These are phyloP conservation scores for Brassica nigra DNA, from an alignment of 345 rosid species.

Conservation along the genomic window DNA sequence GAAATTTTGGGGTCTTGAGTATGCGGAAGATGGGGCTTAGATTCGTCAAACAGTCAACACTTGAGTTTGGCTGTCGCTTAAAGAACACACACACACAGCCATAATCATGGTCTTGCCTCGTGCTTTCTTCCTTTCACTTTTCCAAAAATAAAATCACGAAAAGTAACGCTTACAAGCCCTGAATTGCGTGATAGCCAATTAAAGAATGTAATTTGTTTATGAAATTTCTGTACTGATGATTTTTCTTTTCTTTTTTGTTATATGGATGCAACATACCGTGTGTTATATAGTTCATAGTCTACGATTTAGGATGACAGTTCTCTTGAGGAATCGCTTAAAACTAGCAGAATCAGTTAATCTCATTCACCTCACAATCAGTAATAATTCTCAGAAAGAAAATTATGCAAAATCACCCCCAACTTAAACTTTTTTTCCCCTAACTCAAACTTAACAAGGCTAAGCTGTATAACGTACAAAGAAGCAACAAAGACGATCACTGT, in stretches of 20 bases:
- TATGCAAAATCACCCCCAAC: neutral
- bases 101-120: constrained; percentile 21
- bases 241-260: no score
- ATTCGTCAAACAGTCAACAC: constrained; percentile 12
- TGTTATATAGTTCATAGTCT: neutral
- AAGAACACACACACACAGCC: constrained; percentile 12
- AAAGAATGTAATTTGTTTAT: constrained; percentile 1
- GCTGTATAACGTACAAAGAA: constrained; percentile 1
- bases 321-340: neutral
- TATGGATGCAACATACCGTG: no score
- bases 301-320: neutral
- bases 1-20: neutral
- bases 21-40: constrained; percentile 29
- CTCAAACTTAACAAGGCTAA: neutral
- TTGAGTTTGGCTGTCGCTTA: constrained; percentile 37
- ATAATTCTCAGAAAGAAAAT: neutral
- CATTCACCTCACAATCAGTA: neutral
- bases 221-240: neutral
- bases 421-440: no score
- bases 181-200: constrained; percentile 10
- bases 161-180: constrained; percentile 1
- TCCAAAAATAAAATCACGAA: neutral
- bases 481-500: neutral
- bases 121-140: constrained; percentile 29
- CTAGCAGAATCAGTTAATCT: neutral